Evolutionary conservation across 2,329 filamentous ascomycete genomes (phyloP).

Genomic region (Ambrosiella xylebori): DNA sequence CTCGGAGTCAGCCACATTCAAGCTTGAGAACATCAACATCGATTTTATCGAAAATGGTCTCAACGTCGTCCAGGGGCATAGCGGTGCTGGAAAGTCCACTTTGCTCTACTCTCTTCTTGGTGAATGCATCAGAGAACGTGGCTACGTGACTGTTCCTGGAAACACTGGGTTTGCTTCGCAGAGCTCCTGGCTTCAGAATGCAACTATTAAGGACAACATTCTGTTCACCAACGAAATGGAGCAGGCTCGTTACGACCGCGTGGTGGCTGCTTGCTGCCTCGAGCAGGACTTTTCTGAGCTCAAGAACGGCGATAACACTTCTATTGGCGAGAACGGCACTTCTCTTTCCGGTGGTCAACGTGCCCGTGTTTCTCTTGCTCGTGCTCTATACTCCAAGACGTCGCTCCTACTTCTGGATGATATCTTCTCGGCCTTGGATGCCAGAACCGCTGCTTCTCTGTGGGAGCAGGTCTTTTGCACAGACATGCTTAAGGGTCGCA

Average conservation of each 20-base stretch:
- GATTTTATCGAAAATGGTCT: constrained; percentile 36
- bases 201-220: constrained; percentile 37
- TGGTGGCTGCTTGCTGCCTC: constrained; percentile 39
- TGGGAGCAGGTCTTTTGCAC: constrained; percentile 42
- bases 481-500: constrained; percentile 35
- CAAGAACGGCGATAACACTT: constrained; percentile 31
- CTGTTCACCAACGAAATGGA: constrained; percentile 36
- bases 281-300: constrained; percentile 33
- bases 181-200: constrained; percentile 40
- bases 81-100: constrained; percentile 40
- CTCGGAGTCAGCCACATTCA: constrained; percentile 32
- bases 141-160: constrained; percentile 29
- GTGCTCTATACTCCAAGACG: constrained; percentile 39
- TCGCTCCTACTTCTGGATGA: constrained; percentile 40
- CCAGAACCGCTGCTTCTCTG: constrained; percentile 37
- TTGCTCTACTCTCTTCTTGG: constrained; percentile 36
- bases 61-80: constrained; percentile 36
- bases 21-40: constrained; percentile 30
- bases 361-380: constrained; percentile 37
- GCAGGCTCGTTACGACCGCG: constrained; percentile 32
- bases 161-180: constrained; percentile 42
- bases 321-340: constrained; percentile 37
- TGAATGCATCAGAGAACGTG: constrained; percentile 33
- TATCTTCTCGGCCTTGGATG: constrained; percentile 41
- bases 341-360: constrained; percentile 40